Conservation (phyloP, 2,329 filamentous ascomycete species). For the Ceratocystiopsis sp. region DNA sequence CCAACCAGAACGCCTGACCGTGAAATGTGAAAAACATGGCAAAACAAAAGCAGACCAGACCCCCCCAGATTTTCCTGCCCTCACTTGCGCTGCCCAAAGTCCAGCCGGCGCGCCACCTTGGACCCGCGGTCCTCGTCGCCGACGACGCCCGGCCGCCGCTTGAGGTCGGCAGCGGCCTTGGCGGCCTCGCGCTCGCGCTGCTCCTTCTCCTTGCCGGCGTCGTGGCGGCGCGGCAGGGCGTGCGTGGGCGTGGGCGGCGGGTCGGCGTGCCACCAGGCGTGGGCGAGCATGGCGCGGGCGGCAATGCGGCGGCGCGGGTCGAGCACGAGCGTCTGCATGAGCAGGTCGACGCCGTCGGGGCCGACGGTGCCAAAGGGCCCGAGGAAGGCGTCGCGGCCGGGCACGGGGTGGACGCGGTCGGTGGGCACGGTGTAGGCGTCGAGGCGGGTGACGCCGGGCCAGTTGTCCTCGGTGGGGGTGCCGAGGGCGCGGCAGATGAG, state of each 20-base stretch:
- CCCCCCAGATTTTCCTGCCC: constrained; percentile 5
- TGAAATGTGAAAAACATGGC: background rate
- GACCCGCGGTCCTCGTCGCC: constrained; percentile 49
- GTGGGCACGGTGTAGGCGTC: constrained; percentile 59
- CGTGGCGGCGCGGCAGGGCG: constrained; percentile 62
- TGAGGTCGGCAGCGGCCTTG: constrained; percentile 69
- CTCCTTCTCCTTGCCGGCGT: constrained; percentile 44
- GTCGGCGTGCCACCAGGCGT: constrained; percentile 72
- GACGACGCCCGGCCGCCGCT: constrained; percentile 54
- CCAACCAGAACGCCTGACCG: constrained; percentile 3
- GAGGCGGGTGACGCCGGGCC: constrained; percentile 76
- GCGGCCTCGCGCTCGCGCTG: constrained; percentile 24
- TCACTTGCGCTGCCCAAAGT: constrained; percentile 42
- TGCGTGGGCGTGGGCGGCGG: constrained; percentile 70
- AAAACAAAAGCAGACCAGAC: no score
- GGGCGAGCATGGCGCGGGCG: constrained; percentile 59
- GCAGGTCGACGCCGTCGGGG: constrained; percentile 65
- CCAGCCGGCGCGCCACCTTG: constrained; percentile 68
- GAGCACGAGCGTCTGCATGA: constrained; percentile 69
- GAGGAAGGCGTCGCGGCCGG: constrained; percentile 55
- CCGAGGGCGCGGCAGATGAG: constrained; percentile 76
- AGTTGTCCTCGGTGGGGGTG: constrained; percentile 83
- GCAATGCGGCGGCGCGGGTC: constrained; percentile 77
- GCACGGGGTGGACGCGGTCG: constrained; percentile 35
- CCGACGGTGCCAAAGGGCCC: constrained; percentile 66